A percentile compares a stretch with the other conserved stretches of the same genome.
These are phyloP conservation scores for Cenchrus americanus DNA, from an alignment of 176 grass and related monocot species.

Conservation along the genomic window DNA sequence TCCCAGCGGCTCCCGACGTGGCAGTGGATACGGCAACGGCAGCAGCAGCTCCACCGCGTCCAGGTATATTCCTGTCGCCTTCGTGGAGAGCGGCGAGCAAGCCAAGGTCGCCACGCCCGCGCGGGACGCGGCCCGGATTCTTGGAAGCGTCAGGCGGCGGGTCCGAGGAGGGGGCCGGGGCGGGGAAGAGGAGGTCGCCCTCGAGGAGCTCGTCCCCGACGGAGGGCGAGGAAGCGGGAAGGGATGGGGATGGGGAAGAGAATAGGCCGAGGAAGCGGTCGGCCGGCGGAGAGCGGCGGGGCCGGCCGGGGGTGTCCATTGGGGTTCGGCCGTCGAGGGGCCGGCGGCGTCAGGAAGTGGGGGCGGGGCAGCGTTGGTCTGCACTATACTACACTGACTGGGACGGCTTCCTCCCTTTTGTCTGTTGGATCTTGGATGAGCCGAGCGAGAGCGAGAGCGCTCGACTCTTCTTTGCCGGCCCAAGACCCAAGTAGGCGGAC, in stretches of 20 bases:
- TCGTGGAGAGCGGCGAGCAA: constrained; percentile 51
- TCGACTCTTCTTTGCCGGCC: background rate
- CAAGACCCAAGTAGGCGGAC: background rate
- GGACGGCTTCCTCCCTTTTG: too few relatives aligned
- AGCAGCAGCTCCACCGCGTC: background rate
- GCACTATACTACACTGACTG: too few relatives aligned
- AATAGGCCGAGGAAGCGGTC: constrained; percentile 46
- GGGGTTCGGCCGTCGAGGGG: background rate
- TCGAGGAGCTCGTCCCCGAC: constrained; percentile 45
- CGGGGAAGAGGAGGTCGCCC: constrained; percentile 48
- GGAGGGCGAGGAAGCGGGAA: background rate
- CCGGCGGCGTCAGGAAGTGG: constrained; percentile 26
- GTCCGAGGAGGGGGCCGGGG: constrained; percentile 14
- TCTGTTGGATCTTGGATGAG: too few relatives aligned
- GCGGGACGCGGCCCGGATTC: constrained; percentile 7
- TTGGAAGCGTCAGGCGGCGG: constrained; percentile 32
- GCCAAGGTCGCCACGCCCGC: constrained; percentile 20
- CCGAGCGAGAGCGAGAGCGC: too few relatives aligned
- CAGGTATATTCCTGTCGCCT: background rate
- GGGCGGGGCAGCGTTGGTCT: background rate
- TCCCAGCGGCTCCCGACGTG: constrained; percentile 6
- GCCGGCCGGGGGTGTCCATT: constrained; percentile 33
- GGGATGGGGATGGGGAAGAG: constrained; percentile 20
- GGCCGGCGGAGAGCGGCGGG: constrained; percentile 38
- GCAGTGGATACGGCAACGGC: background rate